Conservation (phyloP, 2,329 filamentous ascomycete genomes). For the Falciphora oryzae region DNA sequence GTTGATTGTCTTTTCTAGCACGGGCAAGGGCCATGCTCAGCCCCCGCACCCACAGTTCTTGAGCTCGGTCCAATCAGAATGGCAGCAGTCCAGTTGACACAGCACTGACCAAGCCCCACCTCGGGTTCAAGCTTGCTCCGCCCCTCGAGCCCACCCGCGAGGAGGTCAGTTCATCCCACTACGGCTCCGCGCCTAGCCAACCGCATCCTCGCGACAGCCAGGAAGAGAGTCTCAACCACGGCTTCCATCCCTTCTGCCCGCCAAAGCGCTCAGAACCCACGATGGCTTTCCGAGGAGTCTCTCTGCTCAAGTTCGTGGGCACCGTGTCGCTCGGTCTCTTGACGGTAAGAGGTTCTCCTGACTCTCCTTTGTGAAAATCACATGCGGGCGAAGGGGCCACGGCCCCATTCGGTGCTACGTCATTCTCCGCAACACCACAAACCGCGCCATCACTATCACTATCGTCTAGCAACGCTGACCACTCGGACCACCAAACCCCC, state of each 20-base stretch:
- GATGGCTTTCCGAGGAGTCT: constrained; percentile 66
- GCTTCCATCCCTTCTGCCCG: constrained; percentile 1
- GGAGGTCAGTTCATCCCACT: not conserved
- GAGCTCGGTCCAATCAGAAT: too few relatives aligned
- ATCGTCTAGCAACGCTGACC: not conserved
- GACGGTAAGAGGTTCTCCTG: constrained; percentile 56
- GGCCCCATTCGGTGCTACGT: constrained; percentile 1
- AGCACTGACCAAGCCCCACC: too few relatives aligned
- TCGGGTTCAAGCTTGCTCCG: too few relatives aligned
- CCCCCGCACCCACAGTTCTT: too few relatives aligned
- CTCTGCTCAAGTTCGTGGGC: constrained; percentile 86
- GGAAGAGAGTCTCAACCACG: not conserved
- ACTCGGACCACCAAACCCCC: not conserved
- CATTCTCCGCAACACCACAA: constrained; percentile 1
- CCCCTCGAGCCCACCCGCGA: too few relatives aligned
- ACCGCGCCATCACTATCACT: not conserved
- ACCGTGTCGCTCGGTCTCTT: constrained; percentile 82
- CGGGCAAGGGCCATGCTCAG: too few relatives aligned
- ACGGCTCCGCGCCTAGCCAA: not conserved
- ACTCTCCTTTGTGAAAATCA: not conserved
- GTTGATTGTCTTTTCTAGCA: too few relatives aligned
- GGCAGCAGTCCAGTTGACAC: too few relatives aligned
- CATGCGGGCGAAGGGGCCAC: not conserved
- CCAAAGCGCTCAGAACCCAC: constrained; percentile 3
- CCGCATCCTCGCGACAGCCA: not conserved